phyloP scores from a whole-genome alignment of 805 yeast genomes.

The Candida bentonensis region DNA sequence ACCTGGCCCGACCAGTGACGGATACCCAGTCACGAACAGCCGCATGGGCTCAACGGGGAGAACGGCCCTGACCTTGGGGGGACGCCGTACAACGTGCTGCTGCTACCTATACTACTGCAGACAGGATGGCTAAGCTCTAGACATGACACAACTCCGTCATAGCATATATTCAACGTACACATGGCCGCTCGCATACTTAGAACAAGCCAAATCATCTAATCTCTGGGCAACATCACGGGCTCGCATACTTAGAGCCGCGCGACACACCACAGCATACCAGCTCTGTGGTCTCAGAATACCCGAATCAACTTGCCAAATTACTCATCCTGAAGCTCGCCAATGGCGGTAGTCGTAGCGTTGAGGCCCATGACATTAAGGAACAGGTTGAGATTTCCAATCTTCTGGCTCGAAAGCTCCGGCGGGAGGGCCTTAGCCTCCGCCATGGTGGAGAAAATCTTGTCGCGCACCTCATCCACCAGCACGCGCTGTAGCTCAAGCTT shows the following conservation, averaged over 20 bases:
- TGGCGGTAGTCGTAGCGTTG: constrained; percentile 80
- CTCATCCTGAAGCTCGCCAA: constrained; percentile 47
- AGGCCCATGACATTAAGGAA: constrained; percentile 94
- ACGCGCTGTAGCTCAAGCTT: constrained; percentile 77
- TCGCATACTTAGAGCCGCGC: neutral
- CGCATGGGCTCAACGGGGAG: no score
- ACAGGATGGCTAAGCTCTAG: no score
- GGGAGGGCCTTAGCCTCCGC: constrained; percentile 53
- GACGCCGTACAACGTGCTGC: no score
- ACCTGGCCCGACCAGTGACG: neutral
- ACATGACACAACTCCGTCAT: no score
- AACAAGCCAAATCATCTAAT: neutral
- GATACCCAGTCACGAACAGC: neutral
- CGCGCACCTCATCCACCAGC: constrained; percentile 87
- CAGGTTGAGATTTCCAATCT: constrained; percentile 71
- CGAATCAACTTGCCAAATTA: constrained; percentile 4
- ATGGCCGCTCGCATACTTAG: neutral
- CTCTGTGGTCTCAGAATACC: neutral
- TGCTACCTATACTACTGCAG: no score
- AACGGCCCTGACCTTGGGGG: no score
- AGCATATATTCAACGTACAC: no score
- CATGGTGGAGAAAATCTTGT: constrained; percentile 82
- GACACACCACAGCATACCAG: neutral
- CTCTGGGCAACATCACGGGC: neutral
- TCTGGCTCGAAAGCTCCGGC: constrained; percentile 38